Evolutionary conservation across 2,329 filamentous ascomycete species (phyloP).

Genomic region (Phoma sp.): DNA sequence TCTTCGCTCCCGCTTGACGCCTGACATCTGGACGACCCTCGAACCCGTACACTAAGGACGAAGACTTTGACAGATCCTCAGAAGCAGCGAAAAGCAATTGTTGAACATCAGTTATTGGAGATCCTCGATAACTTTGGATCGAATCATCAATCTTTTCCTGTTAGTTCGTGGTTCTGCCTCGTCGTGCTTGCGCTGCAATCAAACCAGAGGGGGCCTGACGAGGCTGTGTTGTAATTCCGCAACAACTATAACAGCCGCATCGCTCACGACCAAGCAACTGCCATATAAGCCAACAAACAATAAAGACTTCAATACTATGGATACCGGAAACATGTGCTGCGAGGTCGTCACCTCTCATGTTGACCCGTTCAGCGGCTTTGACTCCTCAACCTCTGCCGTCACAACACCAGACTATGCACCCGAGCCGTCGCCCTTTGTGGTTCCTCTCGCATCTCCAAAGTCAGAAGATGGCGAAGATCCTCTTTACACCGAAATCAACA

Average conservation of each 20-base stretch:
- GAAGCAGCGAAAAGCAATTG: not conserved
- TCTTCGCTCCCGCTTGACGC: not conserved
- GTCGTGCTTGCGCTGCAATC: constrained; percentile 1
- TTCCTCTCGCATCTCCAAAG: constrained; percentile 1
- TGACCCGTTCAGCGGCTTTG: constrained; percentile 5
- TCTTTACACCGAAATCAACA: constrained; percentile 44
- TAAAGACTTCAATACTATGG: not conserved
- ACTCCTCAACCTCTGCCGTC: constrained; percentile 3
- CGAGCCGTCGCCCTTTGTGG: constrained; percentile 2
- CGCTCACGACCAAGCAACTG: not conserved
- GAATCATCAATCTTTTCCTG: not conserved
- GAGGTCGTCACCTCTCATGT: constrained; percentile 7
- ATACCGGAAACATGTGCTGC: constrained; percentile 8
- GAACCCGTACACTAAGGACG: constrained; percentile 7
- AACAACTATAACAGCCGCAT: not conserved
- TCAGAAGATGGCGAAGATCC: constrained; percentile 31
- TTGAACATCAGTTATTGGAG: not conserved
- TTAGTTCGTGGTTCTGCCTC: not conserved
- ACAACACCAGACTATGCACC: constrained; percentile 6
- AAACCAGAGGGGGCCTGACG: constrained; percentile 10
- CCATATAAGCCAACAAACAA: not conserved
- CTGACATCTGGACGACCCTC: not conserved
- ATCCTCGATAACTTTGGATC: not conserved
- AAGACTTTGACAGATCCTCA: not conserved
- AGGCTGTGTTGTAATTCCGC: constrained; percentile 11